Conservation (phyloP, 495 filamentous ascomycete genomes). For the Halenospora varia region DNA sequence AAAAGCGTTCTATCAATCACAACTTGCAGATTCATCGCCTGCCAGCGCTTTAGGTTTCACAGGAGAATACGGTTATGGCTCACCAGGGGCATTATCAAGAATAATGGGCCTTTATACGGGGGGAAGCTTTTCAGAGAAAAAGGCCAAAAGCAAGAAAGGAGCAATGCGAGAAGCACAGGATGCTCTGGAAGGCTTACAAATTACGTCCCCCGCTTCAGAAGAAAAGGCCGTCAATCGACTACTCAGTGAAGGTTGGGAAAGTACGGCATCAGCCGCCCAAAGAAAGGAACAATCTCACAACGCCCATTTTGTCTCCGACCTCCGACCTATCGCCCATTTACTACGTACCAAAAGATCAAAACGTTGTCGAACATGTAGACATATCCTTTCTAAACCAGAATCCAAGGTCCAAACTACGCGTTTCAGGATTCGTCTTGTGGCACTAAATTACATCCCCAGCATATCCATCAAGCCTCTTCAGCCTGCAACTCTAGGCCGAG, state of each 20-base stretch:
- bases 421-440: constrained; percentile 85
- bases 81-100: constrained; percentile 74
- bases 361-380: constrained; percentile 85
- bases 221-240: constrained; percentile 40
- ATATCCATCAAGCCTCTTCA: constrained; percentile 65
- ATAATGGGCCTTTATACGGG: constrained; percentile 91
- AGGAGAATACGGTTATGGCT: constrained; percentile 63
- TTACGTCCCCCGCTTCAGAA: constrained; percentile 49
- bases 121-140: constrained; percentile 53
- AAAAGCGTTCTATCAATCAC: constrained; percentile 68
- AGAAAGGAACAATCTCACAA: constrained; percentile 36
- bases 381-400: constrained; percentile 95
- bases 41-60: constrained; percentile 48
- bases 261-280: constrained; percentile 49
- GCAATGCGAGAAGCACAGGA: constrained; percentile 75
- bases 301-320: constrained; percentile 41
- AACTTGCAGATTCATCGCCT: constrained; percentile 56
- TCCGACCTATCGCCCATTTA: constrained; percentile 75
- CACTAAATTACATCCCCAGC: constrained; percentile 82
- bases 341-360: constrained; percentile 90
- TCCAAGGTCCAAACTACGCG: constrained; percentile 78
- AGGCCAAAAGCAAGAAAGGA: constrained; percentile 58
- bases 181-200: constrained; percentile 63
- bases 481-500: constrained; percentile 26
- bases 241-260: constrained; percentile 35